These are phyloP conservation scores for Drechslerella dactyloides DNA, from an alignment of 2,329 filamentous ascomycete species.

Conservation along the genomic window DNA sequence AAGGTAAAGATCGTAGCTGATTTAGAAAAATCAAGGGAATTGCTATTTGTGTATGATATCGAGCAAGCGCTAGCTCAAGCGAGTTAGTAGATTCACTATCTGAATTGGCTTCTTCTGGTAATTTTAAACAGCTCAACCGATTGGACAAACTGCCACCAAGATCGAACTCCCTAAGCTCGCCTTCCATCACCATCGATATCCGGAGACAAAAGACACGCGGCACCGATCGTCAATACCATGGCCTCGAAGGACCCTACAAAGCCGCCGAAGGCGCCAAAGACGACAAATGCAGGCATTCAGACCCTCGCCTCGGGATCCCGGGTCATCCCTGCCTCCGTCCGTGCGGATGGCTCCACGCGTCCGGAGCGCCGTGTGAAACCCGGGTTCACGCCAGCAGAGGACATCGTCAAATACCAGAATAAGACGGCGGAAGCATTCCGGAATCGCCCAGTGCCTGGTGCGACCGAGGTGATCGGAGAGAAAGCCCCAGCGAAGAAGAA, in stretches of 20 bases:
- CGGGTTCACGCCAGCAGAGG: conserved; percentile 91
- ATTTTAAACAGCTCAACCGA: too few species aligned
- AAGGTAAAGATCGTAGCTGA: too few species aligned
- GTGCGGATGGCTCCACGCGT: conserved; percentile 86
- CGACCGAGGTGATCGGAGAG: conserved; percentile 62
- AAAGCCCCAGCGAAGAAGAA: conserved; percentile 56
- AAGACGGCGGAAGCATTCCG: conserved; percentile 84
- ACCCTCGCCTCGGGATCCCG: conserved; percentile 77
- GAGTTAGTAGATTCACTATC: too few species aligned
- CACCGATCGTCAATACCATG: too few species aligned
- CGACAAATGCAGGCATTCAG: conserved; percentile 75
- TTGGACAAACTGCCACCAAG: too few species aligned
- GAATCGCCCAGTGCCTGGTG: conserved; percentile 78
- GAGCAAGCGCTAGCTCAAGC: too few species aligned
- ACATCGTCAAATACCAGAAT: conserved; percentile 95
- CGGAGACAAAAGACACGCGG: not conserved
- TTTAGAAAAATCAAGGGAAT: too few species aligned
- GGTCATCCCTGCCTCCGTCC: conserved; percentile 84
- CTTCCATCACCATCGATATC: not conserved
- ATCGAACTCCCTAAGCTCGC: too few species aligned
- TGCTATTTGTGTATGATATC: too few species aligned
- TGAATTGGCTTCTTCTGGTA: too few species aligned
- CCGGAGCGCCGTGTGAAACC: conserved; percentile 93
- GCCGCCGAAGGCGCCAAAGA: conserved; percentile 59
- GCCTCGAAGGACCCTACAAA: conserved; percentile 28